Evolutionary conservation across 345 rosid genomes (phyloP).

Genomic region (Streptanthus diversifolius): DNA sequence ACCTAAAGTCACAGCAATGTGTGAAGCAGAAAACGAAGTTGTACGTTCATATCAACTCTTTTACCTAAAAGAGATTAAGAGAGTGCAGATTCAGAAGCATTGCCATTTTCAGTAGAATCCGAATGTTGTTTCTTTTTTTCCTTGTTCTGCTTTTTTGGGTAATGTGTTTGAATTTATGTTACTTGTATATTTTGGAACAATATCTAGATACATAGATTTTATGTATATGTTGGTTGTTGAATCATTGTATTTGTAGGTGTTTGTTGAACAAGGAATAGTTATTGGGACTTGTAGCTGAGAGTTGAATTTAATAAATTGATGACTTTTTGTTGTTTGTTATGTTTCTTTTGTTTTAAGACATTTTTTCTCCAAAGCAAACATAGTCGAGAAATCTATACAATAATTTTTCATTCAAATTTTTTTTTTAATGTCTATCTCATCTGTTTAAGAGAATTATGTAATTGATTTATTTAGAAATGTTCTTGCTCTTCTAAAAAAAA

Average conservation of each 20-base stretch:
- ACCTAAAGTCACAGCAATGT: slow-evolving; percentile 54
- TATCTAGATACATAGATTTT: slow-evolving; percentile 33
- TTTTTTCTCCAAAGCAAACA: no score
- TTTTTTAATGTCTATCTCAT: no score
- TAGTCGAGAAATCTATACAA: no score
- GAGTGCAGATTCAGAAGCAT: slow-evolving; percentile 18
- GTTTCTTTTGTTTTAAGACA: neutral
- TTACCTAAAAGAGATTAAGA: slow-evolving; percentile 28
- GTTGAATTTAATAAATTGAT: slow-evolving; percentile 4
- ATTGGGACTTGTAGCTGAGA: slow-evolving; percentile 19
- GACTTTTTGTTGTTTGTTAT: slow-evolving; percentile 1
- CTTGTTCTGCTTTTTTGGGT: slow-evolving; percentile 43
- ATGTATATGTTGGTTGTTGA: slow-evolving; percentile 19
- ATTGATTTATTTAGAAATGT: no score
- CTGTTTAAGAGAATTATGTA: no score
- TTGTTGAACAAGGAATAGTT: slow-evolving; percentile 14
- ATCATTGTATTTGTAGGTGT: slow-evolving; percentile 14
- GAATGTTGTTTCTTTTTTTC: slow-evolving; percentile 18
- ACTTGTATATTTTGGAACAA: slow-evolving; percentile 34
- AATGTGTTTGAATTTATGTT: slow-evolving; percentile 51
- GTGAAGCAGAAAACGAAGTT: slow-evolving; percentile 59
- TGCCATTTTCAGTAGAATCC: slow-evolving; percentile 43
- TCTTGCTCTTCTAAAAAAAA: no score
- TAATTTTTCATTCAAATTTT: no score
- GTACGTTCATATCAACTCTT: slow-evolving; percentile 44